A percentile compares a stretch with the other conserved stretches of the same genome.
Conservation (phyloP, 2,329 filamentous ascomycete genomes). For the Phoma sp. region DNA sequence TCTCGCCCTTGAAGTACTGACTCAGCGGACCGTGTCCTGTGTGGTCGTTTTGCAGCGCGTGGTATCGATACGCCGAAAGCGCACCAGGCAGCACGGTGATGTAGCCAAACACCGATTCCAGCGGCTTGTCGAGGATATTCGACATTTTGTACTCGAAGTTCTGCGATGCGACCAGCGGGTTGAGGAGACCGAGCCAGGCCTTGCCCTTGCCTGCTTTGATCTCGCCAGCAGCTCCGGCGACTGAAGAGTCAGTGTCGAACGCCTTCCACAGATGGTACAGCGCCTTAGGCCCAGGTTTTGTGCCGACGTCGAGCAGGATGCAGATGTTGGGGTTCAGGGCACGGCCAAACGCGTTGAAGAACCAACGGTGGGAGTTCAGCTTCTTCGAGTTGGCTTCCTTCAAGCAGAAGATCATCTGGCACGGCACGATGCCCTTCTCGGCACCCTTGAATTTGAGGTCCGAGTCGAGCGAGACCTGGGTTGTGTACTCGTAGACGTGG, state of each 20-base stretch:
- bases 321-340: slow-evolving; percentile 95
- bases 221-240: slow-evolving; percentile 94
- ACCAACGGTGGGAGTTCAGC: slow-evolving; percentile 98
- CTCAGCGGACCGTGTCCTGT: slow-evolving; percentile 93
- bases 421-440: slow-evolving; percentile 97
- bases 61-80: slow-evolving; percentile 92
- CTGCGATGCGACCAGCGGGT: slow-evolving; percentile 93
- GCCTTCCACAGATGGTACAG: slow-evolving; percentile 99
- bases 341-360: slow-evolving; percentile 96
- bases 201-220: slow-evolving; percentile 97
- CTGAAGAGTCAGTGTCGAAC: slow-evolving; percentile 96
- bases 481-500: slow-evolving; percentile 98
- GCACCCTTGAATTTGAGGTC: slow-evolving; percentile 99
- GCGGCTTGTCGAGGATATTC: slow-evolving; percentile 95
- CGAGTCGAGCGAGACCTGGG: slow-evolving; percentile 92
- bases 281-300: slow-evolving; percentile 83
- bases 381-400: slow-evolving; percentile 99
- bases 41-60: slow-evolving; percentile 94
- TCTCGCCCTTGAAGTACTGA: slow-evolving; percentile 99
- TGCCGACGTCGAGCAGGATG: slow-evolving; percentile 95
- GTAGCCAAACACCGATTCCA: slow-evolving; percentile 97
- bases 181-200: slow-evolving; percentile 80
- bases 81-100: slow-evolving; percentile 97
- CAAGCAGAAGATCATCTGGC: slow-evolving; percentile 97
- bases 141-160: slow-evolving; percentile 99